Evolutionary conservation across 2,329 filamentous ascomycete genomes (phyloP).

Genomic region (Claviceps capensis): DNA sequence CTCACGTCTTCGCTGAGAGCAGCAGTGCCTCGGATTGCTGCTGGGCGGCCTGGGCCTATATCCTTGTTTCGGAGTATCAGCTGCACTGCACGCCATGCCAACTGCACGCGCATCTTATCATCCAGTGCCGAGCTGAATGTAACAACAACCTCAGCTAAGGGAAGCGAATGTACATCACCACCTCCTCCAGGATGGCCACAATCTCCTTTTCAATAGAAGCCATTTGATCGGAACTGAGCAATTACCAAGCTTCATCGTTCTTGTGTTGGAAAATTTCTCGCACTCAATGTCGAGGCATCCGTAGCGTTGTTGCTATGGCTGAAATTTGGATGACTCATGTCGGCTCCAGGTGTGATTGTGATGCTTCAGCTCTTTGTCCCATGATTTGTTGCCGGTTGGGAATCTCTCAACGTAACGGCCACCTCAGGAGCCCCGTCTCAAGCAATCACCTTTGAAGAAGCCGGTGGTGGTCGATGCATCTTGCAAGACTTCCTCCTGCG

Average conservation of each 20-base stretch:
- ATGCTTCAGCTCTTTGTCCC: constrained; percentile 20
- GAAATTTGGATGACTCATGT: not conserved
- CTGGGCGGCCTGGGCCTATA: constrained; percentile 52
- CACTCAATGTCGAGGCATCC: constrained; percentile 36
- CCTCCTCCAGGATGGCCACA: constrained; percentile 31
- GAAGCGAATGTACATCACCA: constrained; percentile 43
- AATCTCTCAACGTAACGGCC: constrained; percentile 61
- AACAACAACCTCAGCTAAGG: constrained; percentile 47
- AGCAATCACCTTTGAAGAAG: constrained; percentile 66
- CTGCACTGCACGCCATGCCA: constrained; percentile 18
- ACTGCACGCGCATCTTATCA: constrained; percentile 35
- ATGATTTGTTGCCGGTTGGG: constrained; percentile 47
- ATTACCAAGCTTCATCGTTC: constrained; percentile 84
- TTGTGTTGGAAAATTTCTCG: constrained; percentile 81
- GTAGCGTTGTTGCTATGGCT: not conserved
- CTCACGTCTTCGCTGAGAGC: constrained; percentile 27
- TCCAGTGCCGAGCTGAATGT: constrained; percentile 41
- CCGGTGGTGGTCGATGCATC: not conserved
- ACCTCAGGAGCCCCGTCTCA: constrained; percentile 89
- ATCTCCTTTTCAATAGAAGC: constrained; percentile 46
- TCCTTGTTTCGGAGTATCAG: constrained; percentile 49
- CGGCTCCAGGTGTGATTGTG: not conserved
- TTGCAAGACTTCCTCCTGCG: not conserved
- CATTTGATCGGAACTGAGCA: constrained; percentile 66
- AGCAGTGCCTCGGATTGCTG: constrained; percentile 51